Base-by-base conservation (phyloP, 1,284 basidiomycete species). In the Cutaneotrichosporon sp. region DNA sequence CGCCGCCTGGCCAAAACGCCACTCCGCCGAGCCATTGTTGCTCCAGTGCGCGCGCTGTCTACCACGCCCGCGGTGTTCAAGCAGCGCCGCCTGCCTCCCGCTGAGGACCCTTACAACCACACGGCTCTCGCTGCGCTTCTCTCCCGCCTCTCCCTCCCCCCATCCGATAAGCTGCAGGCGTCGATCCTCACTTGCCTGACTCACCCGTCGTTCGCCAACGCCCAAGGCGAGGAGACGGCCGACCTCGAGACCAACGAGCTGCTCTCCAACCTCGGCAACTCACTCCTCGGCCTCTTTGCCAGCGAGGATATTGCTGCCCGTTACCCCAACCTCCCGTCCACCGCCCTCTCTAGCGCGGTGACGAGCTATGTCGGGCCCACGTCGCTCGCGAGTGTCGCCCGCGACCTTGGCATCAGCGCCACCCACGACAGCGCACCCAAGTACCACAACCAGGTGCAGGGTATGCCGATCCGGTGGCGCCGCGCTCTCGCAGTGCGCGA, bases 301-400 rank as follows among this genome's bases (percentile, higher is more conserved):
- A 84, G 90, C 0, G 96, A 99, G 81, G 88, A 89, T 76, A 81
- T 98, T 36, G 86, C 91, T 65, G 84, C 89, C 9, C 84, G 87
- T 55, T 98, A 90, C 79, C 96, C 97, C 0, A 89, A 97, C 77
- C 85, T 99, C 26, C 96, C 96, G 1, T 93, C 92, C 26, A 86
- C 89, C 59, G 92, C 92, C 21, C 82, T 95, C 72, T 95, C 97
- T 81, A 89, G 90, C 9, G 93, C 91, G 10, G 86, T 97, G 58
- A 92, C 91, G 50, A 90, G 92, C 46, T 91, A 91, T 78, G 94
- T 96, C 30, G 96, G 96, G 4, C 89, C 91, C 11, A 81, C 85
- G 66, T 90, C 91, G 13, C 91, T 92, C 72, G 87, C 90, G 50
- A 87, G 85, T 69, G 88, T 99, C 56, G 94, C 91, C 26, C 85